Percentiles rank a stretch among this genome's conserved stretches.
Evolutionary conservation across 2,329 filamentous ascomycete genomes (phyloP).

Genomic region (Coniochaeta sp.): DNA sequence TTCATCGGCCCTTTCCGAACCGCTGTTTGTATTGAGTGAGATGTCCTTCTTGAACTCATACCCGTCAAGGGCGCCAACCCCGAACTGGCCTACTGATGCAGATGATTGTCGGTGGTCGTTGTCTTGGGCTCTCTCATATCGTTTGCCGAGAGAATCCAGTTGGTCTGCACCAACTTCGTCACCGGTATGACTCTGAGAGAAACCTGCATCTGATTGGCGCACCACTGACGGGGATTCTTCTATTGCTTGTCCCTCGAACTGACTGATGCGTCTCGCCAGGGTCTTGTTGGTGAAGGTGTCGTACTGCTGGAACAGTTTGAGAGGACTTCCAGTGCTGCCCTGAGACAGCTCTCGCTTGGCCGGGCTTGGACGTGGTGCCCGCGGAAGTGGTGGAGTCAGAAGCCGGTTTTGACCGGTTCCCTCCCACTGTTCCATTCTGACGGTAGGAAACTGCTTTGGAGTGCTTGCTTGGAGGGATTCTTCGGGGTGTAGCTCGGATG

Average conservation of each 20-base stretch:
- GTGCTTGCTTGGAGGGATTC: constrained; percentile 61
- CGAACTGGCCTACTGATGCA: constrained; percentile 44
- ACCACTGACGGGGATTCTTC: constrained; percentile 26
- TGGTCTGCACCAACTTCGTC: neutral
- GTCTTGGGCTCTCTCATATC: constrained; percentile 10
- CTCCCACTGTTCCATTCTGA: constrained; percentile 34
- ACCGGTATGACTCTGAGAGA: neutral
- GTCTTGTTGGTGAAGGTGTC: constrained; percentile 94
- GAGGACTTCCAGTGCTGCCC: constrained; percentile 61
- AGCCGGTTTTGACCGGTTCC: constrained; percentile 16
- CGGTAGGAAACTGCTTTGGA: constrained; percentile 54
- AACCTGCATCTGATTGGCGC: constrained; percentile 13
- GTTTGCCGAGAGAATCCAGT: constrained; percentile 9
- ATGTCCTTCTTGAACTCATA: constrained; percentile 53
- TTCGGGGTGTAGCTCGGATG: constrained; percentile 56
- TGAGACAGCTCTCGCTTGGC: constrained; percentile 38
- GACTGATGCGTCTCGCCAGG: constrained; percentile 75
- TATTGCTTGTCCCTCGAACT: constrained; percentile 63
- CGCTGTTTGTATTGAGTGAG: constrained; percentile 30
- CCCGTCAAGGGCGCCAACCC: constrained; percentile 55
- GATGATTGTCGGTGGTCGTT: constrained; percentile 17
- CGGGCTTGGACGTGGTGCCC: constrained; percentile 53
- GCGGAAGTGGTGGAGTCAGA: constrained; percentile 36
- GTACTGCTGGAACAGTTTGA: constrained; percentile 88
- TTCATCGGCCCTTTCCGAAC: constrained; percentile 25